Percentiles rank a stretch among this genome's conserved stretches.
These are phyloP conservation scores for Arxiozyma heterogenica DNA, from an alignment of 1,139 yeast species.

Conservation along the genomic window DNA sequence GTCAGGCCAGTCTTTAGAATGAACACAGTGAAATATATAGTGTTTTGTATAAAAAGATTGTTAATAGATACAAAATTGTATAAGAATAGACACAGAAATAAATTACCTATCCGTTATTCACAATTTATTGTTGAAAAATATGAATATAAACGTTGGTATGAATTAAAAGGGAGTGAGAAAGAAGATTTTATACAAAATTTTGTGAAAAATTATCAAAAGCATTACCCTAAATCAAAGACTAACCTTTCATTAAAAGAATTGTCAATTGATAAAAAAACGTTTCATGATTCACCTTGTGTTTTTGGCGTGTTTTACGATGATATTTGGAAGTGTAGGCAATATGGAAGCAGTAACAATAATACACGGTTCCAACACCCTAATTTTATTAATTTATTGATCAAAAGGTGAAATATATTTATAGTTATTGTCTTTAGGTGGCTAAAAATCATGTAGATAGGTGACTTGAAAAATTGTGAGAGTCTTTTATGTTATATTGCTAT, in stretches of 20 bases:
- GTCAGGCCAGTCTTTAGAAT: neutral
- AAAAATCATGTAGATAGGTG: neutral
- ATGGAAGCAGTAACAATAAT: neutral
- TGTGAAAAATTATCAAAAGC: slow-evolving; percentile 20
- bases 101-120: neutral
- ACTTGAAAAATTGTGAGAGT: neutral
- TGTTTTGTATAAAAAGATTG: neutral
- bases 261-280: slow-evolving; percentile 7
- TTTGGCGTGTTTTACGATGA: slow-evolving; percentile 29
- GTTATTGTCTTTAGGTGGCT: neutral
- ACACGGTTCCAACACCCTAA: slow-evolving; percentile 7
- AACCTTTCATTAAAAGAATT: slow-evolving; percentile 23
- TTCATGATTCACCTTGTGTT: slow-evolving; percentile 24
- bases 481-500: neutral
- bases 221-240: slow-evolving; percentile 27
- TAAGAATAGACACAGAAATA: neutral
- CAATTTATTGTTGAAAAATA: neutral
- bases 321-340: slow-evolving; percentile 13
- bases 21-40: neutral
- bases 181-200: slow-evolving; percentile 21
- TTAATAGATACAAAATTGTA: neutral
- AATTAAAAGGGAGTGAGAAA: slow-evolving; percentile 18
- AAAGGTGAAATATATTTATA: neutral
- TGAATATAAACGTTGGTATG: slow-evolving; percentile 22
- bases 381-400: slow-evolving; percentile 13